A percentile compares a stretch with the other conserved stretches of the same genome.
Conservation (phyloP, 306 rosid genomes). For the Inga leiocalycina region DNA sequence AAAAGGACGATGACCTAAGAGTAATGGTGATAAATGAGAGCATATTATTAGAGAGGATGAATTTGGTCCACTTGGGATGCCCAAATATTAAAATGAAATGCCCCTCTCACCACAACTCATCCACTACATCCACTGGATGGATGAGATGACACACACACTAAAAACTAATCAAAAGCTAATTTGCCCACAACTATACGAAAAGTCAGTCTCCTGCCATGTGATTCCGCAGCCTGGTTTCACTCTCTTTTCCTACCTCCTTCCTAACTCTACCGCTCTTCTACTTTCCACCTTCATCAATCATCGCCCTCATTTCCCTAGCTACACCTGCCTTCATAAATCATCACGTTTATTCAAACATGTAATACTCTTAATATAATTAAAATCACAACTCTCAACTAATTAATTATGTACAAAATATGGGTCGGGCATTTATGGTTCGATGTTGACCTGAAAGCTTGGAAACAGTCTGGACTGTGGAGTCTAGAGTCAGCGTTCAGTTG, state of each 20-base stretch:
- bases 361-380: background rate
- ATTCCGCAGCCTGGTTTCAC: background rate
- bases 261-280: background rate
- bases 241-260: background rate
- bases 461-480: slow-evolving; percentile 18
- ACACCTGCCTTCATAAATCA: background rate
- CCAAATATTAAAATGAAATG: background rate
- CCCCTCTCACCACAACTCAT: background rate
- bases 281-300: background rate
- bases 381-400: background rate
- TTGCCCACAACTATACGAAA: background rate
- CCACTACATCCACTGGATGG: background rate
- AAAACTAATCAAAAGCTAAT: background rate
- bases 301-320: background rate
- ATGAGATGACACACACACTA: background rate
- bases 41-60: background rate
- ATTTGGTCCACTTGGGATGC: background rate
- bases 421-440: background rate
- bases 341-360: background rate
- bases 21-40: background rate
- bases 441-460: slow-evolving; percentile 53
- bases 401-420: background rate
- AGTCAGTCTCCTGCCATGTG: background rate
- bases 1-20: background rate
- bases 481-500: slow-evolving; percentile 23